Percentiles rank a stretch among this genome's conserved stretches.
Conservation (phyloP, 75 land plant species). For the Selaginella tamariscina region DNA sequence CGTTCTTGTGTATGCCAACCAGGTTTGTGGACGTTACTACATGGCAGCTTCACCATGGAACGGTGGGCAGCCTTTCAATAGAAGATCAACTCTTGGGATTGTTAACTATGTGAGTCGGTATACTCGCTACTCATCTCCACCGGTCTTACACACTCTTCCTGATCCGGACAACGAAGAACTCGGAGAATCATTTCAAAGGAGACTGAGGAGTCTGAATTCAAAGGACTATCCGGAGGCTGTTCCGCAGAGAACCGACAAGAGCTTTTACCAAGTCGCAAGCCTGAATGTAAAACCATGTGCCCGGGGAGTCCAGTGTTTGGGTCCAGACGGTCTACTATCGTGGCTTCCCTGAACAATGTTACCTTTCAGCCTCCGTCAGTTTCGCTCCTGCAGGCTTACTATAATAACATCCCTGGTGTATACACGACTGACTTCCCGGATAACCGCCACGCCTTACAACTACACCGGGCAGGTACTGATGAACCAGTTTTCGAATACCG, state of each 20-base stretch:
- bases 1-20: neutral
- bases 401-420: constrained; percentile 14
- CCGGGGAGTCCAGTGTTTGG: constrained; percentile 36
- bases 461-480: neutral
- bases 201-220: neutral
- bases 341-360: constrained; percentile 4
- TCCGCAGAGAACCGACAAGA: neutral
- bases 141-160: neutral
- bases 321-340: neutral
- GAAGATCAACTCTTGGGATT: neutral
- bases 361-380: neutral
- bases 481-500: neutral
- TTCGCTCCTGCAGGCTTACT: constrained; percentile 5
- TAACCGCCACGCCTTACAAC: neutral
- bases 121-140: neutral
- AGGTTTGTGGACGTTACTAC: neutral
- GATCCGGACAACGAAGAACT: neutral
- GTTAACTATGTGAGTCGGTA: neutral
- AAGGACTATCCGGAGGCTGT: neutral
- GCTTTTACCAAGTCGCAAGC: neutral
- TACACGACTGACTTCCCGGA: neutral
- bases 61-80: neutral
- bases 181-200: neutral
- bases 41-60: constrained; percentile 37
- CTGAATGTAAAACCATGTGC: neutral